These are phyloP conservation scores for Mycosphaerelloides madeirae DNA, from an alignment of 2,329 filamentous ascomycete genomes.

Conservation along the genomic window DNA sequence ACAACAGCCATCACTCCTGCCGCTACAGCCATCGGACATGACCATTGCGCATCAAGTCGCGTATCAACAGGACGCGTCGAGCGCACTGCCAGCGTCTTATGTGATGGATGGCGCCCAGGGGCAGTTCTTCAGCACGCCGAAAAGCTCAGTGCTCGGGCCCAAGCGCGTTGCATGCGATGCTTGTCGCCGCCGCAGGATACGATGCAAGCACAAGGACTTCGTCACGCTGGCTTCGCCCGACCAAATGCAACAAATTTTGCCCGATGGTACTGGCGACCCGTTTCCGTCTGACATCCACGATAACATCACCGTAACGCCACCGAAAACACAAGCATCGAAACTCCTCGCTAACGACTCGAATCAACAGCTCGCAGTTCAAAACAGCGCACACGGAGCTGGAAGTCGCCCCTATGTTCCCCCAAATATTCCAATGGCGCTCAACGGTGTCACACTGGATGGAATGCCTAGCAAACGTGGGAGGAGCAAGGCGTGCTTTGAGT, in stretches of 20 bases:
- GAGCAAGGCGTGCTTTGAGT: conserved; percentile 62
- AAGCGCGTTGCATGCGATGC: conserved; percentile 59
- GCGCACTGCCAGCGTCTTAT: conserved; percentile 19
- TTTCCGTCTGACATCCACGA: conserved; percentile 23
- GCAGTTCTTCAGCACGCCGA: conserved; percentile 45
- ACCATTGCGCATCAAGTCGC: conserved; percentile 23
- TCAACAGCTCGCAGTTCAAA: conserved; percentile 3
- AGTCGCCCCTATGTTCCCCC: conserved; percentile 24
- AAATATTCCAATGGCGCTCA: conserved; percentile 47
- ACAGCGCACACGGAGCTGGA: neutral
- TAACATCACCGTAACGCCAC: conserved; percentile 24
- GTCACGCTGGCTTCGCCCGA: conserved; percentile 30
- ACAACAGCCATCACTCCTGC: conserved; percentile 17
- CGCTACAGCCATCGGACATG: conserved; percentile 14
- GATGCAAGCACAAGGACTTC: conserved; percentile 60
- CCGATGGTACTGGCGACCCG: neutral
- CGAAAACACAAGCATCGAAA: conserved; percentile 6
- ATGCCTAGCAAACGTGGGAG: conserved; percentile 36
- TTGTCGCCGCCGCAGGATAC: conserved; percentile 57
- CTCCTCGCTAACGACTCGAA: conserved; percentile 11
- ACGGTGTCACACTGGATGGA: conserved; percentile 55
- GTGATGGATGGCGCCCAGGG: conserved; percentile 26
- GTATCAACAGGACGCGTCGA: conserved; percentile 15
- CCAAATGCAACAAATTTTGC: conserved; percentile 1
- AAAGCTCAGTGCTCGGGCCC: conserved; percentile 56